These are phyloP conservation scores for Shiraia bambusicola DNA, from an alignment of 2,329 filamentous ascomycete species.

Conservation along the genomic window DNA sequence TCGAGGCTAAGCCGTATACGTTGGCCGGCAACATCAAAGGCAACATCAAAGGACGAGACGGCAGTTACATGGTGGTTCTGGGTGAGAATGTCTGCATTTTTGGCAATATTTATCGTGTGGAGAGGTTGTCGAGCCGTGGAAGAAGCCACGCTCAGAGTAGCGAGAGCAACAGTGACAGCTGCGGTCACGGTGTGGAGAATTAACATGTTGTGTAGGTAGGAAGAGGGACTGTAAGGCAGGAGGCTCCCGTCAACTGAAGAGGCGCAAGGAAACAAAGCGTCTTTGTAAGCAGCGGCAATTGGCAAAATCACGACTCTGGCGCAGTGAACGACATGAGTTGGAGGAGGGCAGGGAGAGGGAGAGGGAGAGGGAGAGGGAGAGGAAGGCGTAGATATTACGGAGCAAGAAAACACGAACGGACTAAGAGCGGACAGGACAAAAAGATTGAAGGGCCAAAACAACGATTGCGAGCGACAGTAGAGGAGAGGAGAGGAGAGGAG, in stretches of 20 bases:
- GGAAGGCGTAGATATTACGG: too few relatives aligned
- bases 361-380: conserved; percentile 5
- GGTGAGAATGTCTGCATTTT: conserved; percentile 75
- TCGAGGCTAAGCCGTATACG: conserved; percentile 77
- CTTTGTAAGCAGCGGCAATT: background rate
- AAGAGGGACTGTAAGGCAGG: conserved; percentile 11
- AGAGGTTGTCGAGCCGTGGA: conserved; percentile 67
- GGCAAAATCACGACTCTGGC: conserved; percentile 7
- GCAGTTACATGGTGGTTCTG: conserved; percentile 77
- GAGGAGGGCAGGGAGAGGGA: conserved; percentile 9
- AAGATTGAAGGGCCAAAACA: conserved; percentile 1
- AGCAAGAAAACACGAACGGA: too few relatives aligned
- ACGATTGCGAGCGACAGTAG: conserved; percentile 16
- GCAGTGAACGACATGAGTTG: conserved; percentile 39
- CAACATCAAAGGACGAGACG: conserved; percentile 79
- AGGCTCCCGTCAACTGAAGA: conserved; percentile 23
- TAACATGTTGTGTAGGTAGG: conserved; percentile 33
- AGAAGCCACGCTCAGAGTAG: conserved; percentile 27
- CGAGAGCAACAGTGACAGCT: conserved; percentile 24
- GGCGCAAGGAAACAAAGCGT: conserved; percentile 1
- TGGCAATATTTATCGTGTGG: conserved; percentile 69
- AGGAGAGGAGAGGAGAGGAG: conserved; percentile 13
- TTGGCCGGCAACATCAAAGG: conserved; percentile 68
- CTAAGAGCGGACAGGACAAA: conserved; percentile 6
- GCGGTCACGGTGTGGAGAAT: conserved; percentile 25